phyloP scores from a whole-genome alignment of 441 rosid species.

The Croton setiger region DNA sequence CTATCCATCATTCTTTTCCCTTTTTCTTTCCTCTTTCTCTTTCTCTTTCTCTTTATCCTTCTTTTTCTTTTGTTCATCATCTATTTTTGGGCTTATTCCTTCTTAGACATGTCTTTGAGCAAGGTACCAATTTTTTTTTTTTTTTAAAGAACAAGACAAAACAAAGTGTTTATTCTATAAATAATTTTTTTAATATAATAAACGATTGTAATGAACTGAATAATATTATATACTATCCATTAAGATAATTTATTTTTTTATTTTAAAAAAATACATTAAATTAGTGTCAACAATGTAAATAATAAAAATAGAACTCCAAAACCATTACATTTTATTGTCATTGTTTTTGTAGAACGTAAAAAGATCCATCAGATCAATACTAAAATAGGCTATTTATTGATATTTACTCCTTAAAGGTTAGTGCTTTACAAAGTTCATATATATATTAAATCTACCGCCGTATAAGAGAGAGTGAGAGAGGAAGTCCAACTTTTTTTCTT shows the following conservation, averaged over 20 bases:
- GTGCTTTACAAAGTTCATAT: slow-evolving; percentile 19
- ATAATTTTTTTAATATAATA: too few species aligned
- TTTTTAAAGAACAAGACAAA: slow-evolving; percentile 12
- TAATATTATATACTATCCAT: too few species aligned
- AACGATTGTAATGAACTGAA: too few species aligned
- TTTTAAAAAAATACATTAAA: too few species aligned
- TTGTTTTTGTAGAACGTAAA: too few species aligned
- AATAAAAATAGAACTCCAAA: too few species aligned
- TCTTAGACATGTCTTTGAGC: slow-evolving; percentile 7
- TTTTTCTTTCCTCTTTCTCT: slow-evolving; percentile 19
- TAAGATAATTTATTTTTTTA: too few species aligned
- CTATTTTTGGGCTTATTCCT: slow-evolving; percentile 23
- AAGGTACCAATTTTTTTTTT: slow-evolving; percentile 8
- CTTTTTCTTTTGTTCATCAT: slow-evolving; percentile 13
- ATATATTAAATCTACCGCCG: slow-evolving; percentile 15
- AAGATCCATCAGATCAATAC: too few species aligned
- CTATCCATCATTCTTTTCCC: slow-evolving; percentile 28
- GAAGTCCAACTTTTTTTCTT: slow-evolving; percentile 22
- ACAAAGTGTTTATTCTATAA: slow-evolving; percentile 52
- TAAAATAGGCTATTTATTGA: too few species aligned
- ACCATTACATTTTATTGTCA: too few species aligned
- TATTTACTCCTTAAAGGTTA: slow-evolving; percentile 25
- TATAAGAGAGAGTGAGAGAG: slow-evolving; percentile 14
- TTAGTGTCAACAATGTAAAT: too few species aligned
- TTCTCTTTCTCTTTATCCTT: too few species aligned